Conservation (phyloP, 345 rosid genomes). For the Luvunga scandens region DNA sequence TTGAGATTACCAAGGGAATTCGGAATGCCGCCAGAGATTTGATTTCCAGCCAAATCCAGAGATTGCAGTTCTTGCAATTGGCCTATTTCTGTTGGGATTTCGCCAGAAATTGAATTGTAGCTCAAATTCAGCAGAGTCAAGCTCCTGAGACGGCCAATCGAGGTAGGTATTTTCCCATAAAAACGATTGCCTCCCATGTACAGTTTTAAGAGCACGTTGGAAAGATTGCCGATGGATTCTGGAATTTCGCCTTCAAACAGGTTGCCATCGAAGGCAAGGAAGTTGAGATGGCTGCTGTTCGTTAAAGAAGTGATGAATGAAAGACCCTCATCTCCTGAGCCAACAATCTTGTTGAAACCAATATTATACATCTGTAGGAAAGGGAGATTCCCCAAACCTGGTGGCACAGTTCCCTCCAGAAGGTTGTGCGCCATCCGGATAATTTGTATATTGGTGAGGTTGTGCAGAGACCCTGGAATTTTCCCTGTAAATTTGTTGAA, state of each 20-base stretch:
- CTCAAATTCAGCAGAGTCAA: constrained; percentile 40
- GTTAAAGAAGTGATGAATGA: constrained; percentile 27
- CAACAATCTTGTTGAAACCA: constrained; percentile 14
- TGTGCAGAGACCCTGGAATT: constrained; percentile 25
- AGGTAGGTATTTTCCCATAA: constrained; percentile 19
- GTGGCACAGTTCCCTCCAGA: constrained; percentile 27
- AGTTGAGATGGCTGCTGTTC: constrained; percentile 25
- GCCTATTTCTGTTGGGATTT: constrained; percentile 43
- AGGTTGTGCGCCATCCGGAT: constrained; percentile 19
- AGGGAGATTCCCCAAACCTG: constrained; percentile 27
- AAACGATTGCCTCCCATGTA: constrained; percentile 30
- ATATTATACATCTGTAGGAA: constrained; percentile 20
- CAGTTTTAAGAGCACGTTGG: constrained; percentile 14
- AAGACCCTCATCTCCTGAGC: constrained; percentile 24
- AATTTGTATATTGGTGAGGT: constrained; percentile 22
- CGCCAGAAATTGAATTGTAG: constrained; percentile 37
- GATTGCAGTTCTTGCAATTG: constrained; percentile 32
- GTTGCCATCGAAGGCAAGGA: constrained; percentile 24
- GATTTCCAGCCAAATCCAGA: constrained; percentile 39
- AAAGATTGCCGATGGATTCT: constrained; percentile 28
- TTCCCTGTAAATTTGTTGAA: constrained; percentile 25
- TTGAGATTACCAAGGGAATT: constrained; percentile 37
- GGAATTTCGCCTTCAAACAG: constrained; percentile 25
- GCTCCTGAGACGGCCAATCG: constrained; percentile 32
- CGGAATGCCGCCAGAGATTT: constrained; percentile 39